phyloP scores from a whole-genome alignment of 2,329 filamentous ascomycete genomes.

The Hypoxylon sp. region DNA sequence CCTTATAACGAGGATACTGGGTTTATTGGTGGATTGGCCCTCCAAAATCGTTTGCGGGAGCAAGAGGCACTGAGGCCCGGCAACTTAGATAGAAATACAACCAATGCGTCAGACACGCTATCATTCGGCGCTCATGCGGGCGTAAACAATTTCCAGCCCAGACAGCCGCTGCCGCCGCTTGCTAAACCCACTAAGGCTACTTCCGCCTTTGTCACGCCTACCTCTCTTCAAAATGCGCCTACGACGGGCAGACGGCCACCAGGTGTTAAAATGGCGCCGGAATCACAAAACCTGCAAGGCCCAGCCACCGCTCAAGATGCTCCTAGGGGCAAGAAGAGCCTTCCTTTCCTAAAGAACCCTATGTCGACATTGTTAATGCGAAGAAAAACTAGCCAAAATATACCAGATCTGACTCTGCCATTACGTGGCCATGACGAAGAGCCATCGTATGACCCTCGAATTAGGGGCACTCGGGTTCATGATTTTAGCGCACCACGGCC shows the following conservation, averaged over 20 bases:
- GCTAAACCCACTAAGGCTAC: constrained; percentile 53
- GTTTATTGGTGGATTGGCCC: constrained; percentile 70
- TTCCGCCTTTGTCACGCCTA: constrained; percentile 65
- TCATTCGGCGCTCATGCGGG: constrained; percentile 51
- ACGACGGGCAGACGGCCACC: constrained; percentile 60
- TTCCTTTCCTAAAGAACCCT: constrained; percentile 72
- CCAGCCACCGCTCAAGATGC: constrained; percentile 56
- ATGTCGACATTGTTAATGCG: constrained; percentile 72
- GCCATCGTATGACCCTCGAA: constrained; percentile 72
- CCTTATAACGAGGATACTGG: constrained; percentile 59
- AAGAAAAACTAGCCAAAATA: constrained; percentile 67
- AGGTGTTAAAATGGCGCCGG: constrained; percentile 58
- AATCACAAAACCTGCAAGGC: constrained; percentile 55
- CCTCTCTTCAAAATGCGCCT: constrained; percentile 61
- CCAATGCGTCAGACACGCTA: constrained; percentile 36
- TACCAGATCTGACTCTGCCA: constrained; percentile 61
- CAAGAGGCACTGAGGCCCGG: constrained; percentile 49
- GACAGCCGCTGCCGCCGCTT: constrained; percentile 48
- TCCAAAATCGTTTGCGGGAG: constrained; percentile 66
- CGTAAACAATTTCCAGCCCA: constrained; percentile 51
- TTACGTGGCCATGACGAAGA: constrained; percentile 59
- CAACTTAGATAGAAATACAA: constrained; percentile 39
- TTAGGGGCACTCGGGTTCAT: constrained; percentile 74
- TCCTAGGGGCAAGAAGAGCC: constrained; percentile 66
- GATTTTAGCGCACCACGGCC: constrained; percentile 75